Percentiles rank a stretch among this genome's conserved stretches.
Evolutionary conservation across 768 basidiomycete genomes (phyloP).

Genomic region (Termitomyces sp.): DNA sequence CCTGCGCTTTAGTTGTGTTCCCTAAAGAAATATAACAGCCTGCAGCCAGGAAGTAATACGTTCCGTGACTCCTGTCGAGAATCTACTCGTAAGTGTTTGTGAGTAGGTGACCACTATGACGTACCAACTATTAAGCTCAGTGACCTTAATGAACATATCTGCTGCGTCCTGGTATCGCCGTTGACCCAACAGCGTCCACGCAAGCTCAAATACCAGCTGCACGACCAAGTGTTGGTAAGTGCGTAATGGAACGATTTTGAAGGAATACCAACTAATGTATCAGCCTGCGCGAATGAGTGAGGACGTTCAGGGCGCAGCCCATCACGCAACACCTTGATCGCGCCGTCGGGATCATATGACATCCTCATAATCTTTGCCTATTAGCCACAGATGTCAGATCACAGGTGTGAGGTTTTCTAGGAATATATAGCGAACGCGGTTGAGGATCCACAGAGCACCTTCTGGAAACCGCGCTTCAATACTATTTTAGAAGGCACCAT

Average conservation of each 20-base stretch:
- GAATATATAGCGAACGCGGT: conserved; percentile 39
- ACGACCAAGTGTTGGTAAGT: neutral
- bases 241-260: neutral
- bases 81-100: neutral
- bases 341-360: conserved; percentile 47
- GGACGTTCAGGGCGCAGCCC: conserved; percentile 51
- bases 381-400: neutral
- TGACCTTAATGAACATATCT: conserved; percentile 57
- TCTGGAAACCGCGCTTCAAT: conserved; percentile 54
- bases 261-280: conserved; percentile 51
- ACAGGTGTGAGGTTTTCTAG: neutral
- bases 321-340: conserved; percentile 55
- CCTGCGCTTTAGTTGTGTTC: conserved; percentile 53
- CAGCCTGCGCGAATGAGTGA: conserved; percentile 64
- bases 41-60: conserved; percentile 75
- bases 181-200: conserved; percentile 67
- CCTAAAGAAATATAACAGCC: conserved; percentile 62
- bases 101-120: conserved; percentile 10
- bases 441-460: conserved; percentile 71
- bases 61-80: conserved; percentile 67
- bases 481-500: conserved; percentile 23
- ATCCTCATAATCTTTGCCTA: conserved; percentile 3
- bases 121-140: conserved; percentile 64
- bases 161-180: conserved; percentile 64
- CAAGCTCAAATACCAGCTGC: conserved; percentile 71